Conservation (phyloP, 2,329 filamentous ascomycete genomes). For the Colletotrichum cuscutae region DNA sequence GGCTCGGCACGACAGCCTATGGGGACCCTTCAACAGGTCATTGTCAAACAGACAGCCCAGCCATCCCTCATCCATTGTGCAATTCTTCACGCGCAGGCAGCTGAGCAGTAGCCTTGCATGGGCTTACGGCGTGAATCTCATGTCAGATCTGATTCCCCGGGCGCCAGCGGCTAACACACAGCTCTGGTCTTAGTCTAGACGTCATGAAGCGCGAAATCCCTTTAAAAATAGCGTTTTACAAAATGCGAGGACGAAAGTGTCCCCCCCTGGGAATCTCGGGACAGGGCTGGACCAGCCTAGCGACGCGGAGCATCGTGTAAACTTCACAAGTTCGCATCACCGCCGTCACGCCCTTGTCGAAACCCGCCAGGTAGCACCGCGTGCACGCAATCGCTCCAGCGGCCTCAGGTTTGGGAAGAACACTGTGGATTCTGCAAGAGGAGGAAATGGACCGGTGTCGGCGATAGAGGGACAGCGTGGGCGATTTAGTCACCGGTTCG, state of each 20-base stretch:
- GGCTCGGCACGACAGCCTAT: neutral
- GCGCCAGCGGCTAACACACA: neutral
- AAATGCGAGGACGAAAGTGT: neutral
- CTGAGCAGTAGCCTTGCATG: constrained; percentile 27
- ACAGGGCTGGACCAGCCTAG: neutral
- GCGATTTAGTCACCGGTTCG: neutral
- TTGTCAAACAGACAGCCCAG: neutral
- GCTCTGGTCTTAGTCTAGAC: neutral
- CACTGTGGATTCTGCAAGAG: neutral
- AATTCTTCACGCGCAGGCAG: constrained; percentile 27
- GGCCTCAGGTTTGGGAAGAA: neutral
- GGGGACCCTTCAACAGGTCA: neutral
- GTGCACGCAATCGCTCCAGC: neutral
- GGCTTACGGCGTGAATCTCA: constrained; percentile 28
- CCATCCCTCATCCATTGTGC: constrained; percentile 9
- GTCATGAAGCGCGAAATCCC: neutral
- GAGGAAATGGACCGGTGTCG: neutral
- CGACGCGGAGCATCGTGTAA: neutral
- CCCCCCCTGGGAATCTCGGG: neutral
- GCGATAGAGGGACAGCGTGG: neutral
- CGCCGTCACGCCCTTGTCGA: neutral
- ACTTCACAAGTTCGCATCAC: neutral
- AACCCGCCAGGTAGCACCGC: neutral
- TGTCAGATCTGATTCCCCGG: constrained; percentile 14
- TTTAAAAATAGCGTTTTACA: neutral